Base-by-base conservation (phyloP, 768 basidiomycete genomes). In the Hortiboletus campestris region DNA sequence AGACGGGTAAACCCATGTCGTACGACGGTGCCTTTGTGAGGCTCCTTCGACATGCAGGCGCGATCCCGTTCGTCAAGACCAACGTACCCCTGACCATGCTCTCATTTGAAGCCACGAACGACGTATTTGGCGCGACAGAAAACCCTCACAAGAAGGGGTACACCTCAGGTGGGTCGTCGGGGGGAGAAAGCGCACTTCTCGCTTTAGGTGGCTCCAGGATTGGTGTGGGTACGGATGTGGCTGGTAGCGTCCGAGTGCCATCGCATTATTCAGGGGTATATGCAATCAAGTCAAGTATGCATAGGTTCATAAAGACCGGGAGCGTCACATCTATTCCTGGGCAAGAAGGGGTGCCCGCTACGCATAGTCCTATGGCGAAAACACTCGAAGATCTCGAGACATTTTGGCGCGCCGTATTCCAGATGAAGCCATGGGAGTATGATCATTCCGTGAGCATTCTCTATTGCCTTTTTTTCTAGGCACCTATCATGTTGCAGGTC, bases 161-260 rank as follows among this genome's bases (percentile, higher is more conserved):
- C 57, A 73, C 78, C 12, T 76, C 83, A 6, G 87, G 87, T n/a
- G 87, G 86, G 6, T 86, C 86, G 0, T 82, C 82, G 0, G 84
- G 87, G 2, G 87, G 87, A 6, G 87, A 88, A 66, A 80, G 78
- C 2, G 84, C 84, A 3, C 76, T 88, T 0, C 74, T 88, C 17
- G 84, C 86, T 0, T 72, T 79, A 49, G 81, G 83, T 19, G 84
- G 84, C 31, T 78, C 82, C 4, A 76, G 83, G 45, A 75, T 85
- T 20, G 85, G 86, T 1, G 74, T 88, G 42, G 87, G 87, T 7
- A 84, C 85, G 6, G 86, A 88, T 55, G 84, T 88, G 20, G 86
- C 82, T 11, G 88, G 87, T 3, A 84, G 82, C 31, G 80, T 90
- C 39, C 79, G 87, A 19, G 78, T 79, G 9, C 88, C 88, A 3